phyloP scores from a whole-genome alignment of 306 rosid genomes.

The Trichosanthes truncata region DNA sequence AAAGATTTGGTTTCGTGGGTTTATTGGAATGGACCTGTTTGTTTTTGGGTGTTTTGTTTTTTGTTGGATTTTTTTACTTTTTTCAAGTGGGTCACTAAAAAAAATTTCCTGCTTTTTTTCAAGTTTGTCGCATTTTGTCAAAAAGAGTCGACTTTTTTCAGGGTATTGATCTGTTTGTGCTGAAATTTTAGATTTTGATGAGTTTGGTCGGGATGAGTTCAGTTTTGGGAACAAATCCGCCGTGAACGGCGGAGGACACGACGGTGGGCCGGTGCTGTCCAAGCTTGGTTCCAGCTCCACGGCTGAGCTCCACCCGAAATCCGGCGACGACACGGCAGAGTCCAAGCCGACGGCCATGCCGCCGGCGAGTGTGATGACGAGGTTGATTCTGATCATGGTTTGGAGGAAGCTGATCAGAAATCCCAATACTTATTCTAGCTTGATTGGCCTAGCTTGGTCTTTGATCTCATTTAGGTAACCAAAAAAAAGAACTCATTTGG shows the following conservation, averaged over 20 bases:
- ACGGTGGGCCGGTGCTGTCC: slow-evolving; percentile 62
- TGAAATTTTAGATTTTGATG: slow-evolving; percentile 44
- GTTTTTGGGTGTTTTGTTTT: neutral
- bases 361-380: slow-evolving; percentile 73
- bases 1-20: neutral
- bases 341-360: slow-evolving; percentile 56
- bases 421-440: slow-evolving; percentile 80
- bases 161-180: neutral
- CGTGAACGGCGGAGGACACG: slow-evolving; percentile 40
- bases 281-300: slow-evolving; percentile 82
- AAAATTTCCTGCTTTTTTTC: neutral
- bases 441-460: slow-evolving; percentile 81
- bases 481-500: neutral
- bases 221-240: slow-evolving; percentile 64
- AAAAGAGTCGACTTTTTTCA: neutral
- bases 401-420: slow-evolving; percentile 76
- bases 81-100: slow-evolving; percentile 3
- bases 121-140: neutral
- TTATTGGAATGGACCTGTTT: neutral
- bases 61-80: neutral
- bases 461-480: slow-evolving; percentile 60
- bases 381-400: slow-evolving; percentile 75
- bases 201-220: slow-evolving; percentile 69
- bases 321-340: slow-evolving; percentile 26
- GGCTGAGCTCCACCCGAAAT: slow-evolving; percentile 63